Base-by-base conservation (phyloP, 192 early-diverging fungal genomes). In the Umbelopsis sp. region DNA sequence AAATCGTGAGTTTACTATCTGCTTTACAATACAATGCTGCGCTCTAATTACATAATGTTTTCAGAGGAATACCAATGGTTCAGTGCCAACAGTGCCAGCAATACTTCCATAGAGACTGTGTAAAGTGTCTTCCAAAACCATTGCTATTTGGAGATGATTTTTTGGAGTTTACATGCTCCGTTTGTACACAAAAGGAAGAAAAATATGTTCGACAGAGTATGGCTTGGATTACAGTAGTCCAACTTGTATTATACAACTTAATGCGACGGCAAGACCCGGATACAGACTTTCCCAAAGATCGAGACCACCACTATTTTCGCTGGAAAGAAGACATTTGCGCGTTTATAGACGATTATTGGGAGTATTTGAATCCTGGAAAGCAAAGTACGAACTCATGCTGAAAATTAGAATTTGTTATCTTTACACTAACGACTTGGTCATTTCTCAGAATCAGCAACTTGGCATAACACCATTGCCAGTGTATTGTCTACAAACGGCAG, bases 391-490 rank as follows among this genome's bases (percentile, higher is more conserved):
- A 7, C 14, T n/a, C n/a, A n/a, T 24, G 24, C 21, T 34, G 24
- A 31, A 29, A 16, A 66, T 24, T 21, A 21, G 44, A 22, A n/a
- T 16, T 17, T 49, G 47, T 16, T 49, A 0, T 1, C 2, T 3
- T 17, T 9, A 2, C 47, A 49, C 3, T 21, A 21, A 49, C 17
- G 24, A 52, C 12, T 1, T 41, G 2, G 7, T 34, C 69, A 45
- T 34, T n/a, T 51, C 9, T n/a, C 76, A 90, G 89, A 84, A 75
- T 86, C 90, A 0, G 84, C 86, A 0, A 94, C 92, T 1, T 96
- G 94, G 94, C 87, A 91, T 38, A 96, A 96, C 76, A 94, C 93
- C 2, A 86, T 96, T 6, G 93, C 93, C 2, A 93, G 92, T 54
- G 88, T 89, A 29, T 71, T 96, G 24, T 96, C 93, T 5, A 93